Conservation (phyloP, 768 basidiomycete genomes). For the Mycena galericulata region DNA sequence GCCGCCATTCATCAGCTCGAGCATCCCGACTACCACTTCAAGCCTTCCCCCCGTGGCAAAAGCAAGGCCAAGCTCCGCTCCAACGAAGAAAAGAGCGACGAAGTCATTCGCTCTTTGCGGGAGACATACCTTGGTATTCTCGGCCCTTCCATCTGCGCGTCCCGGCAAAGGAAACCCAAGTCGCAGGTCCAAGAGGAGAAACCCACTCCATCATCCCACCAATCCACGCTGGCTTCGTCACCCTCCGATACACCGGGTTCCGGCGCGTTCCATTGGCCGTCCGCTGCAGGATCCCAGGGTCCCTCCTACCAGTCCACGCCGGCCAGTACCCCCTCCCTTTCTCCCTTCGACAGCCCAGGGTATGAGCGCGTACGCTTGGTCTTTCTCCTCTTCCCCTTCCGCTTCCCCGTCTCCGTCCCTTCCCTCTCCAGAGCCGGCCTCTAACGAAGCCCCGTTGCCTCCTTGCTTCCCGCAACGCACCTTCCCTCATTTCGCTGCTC, state of each 20-base stretch:
- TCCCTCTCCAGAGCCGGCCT: slow-evolving; percentile 33
- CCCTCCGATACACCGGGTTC: too few species aligned
- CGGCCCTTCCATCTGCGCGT: slow-evolving; percentile 50
- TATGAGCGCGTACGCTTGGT: background rate
- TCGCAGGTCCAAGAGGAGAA: slow-evolving; percentile 34
- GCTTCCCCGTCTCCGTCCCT: slow-evolving; percentile 29
- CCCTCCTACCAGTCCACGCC: slow-evolving; percentile 6
- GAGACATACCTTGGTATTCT: slow-evolving; percentile 48
- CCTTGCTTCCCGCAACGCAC: slow-evolving; percentile 39
- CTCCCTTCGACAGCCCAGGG: slow-evolving; percentile 7
- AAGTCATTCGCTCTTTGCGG: slow-evolving; percentile 48
- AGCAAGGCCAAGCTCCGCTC: slow-evolving; percentile 37
- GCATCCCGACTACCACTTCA: slow-evolving; percentile 74
- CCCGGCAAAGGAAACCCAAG: slow-evolving; percentile 48
- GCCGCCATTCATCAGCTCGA: slow-evolving; percentile 59
- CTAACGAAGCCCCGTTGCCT: slow-evolving; percentile 31
- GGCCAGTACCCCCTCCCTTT: background rate
- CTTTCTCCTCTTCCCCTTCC: slow-evolving; percentile 15
- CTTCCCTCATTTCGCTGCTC: slow-evolving; percentile 39
- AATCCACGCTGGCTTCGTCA: background rate
- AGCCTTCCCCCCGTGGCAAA: slow-evolving; percentile 56
- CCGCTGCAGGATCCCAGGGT: background rate
- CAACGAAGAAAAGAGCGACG: slow-evolving; percentile 37
- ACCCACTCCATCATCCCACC: background rate
- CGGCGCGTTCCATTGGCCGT: background rate